Percentiles rank a stretch among this genome's conserved stretches.
Evolutionary conservation across 2,329 filamentous ascomycete genomes (phyloP).

Genomic region (Fonsecaea erecta): DNA sequence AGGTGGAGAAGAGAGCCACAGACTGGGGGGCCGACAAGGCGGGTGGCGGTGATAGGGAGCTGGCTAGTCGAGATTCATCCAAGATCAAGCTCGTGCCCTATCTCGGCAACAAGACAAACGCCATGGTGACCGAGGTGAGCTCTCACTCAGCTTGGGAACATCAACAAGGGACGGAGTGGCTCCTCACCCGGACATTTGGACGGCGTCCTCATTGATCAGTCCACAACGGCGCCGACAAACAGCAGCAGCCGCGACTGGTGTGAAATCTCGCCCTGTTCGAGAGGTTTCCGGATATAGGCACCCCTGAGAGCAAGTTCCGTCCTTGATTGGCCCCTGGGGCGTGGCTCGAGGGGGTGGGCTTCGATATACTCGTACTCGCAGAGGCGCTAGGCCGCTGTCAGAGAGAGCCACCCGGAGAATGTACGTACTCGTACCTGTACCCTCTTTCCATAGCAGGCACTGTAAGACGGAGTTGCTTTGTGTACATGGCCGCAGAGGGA

Average conservation of each 20-base stretch:
- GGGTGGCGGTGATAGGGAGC: constrained; percentile 12
- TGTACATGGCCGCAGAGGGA: background rate
- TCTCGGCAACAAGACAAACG: constrained; percentile 12
- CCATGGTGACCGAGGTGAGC: background rate
- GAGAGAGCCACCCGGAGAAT: background rate
- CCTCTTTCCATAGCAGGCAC: background rate
- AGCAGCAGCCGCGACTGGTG: background rate
- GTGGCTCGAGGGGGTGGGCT: background rate
- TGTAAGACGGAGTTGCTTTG: constrained; percentile 1
- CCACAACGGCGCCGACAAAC: constrained; percentile 4
- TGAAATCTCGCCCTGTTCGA: constrained; percentile 6
- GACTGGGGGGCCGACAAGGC: background rate
- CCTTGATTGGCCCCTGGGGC: background rate
- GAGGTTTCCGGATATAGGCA: constrained; percentile 8
- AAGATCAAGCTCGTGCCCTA: constrained; percentile 9
- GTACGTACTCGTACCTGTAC: background rate
- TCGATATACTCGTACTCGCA: constrained; percentile 4
- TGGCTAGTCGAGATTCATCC: constrained; percentile 7
- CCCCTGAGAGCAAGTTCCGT: background rate
- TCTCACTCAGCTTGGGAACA: constrained; percentile 4
- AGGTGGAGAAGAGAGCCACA: constrained; percentile 7
- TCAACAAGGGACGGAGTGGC: constrained; percentile 1
- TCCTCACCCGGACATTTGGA: background rate
- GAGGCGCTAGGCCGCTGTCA: background rate
- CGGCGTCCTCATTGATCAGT: background rate